Evolutionary conservation across 768 basidiomycete genomes (phyloP), one percentile per base, ranked within the genome.

Genomic region (Podaxis rugospora): DNA sequence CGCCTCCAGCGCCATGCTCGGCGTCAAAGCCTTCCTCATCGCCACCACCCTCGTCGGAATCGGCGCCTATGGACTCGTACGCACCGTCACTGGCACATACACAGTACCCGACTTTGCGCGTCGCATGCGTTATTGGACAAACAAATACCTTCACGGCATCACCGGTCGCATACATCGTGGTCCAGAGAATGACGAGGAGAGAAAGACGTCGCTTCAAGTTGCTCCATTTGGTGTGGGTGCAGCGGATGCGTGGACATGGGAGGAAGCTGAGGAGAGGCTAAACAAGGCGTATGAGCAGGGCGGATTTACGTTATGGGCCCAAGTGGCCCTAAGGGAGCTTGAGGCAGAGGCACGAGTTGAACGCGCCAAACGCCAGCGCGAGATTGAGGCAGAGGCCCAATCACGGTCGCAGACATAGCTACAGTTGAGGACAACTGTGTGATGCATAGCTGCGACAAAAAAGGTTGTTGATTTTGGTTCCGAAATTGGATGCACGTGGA

Each of bases 1-100:
- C 39, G 80, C 81, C 65, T 83, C 82, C 49, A 82, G 78, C 0
- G 80, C 80, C 0, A 59, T 88, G 1, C 79, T 85, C 64, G 80
- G 82, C 1, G 73, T 81, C 4, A 88, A 87, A 64, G 89, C 89
- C 0, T 84, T 92, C 42, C 75, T 79, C 2, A 78, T 89, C 44
- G 87, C 89, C 3, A 90, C 89, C 0, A 66, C 80, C 9, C 66
- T 88, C 36, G 88, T 90, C 25, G 66, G 78, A 0, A 70, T 78
- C 2, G 75, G 80, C 25, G 87, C 81, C 0, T 69, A 75, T 4
- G 73, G 69, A 0, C 69, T 82, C 4, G 72, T 83, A 2, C 78
- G 75, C 66, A 79, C 80, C 1, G 76, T 89, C 28, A 69, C 89
- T 55, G 84, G 82, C 35, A 82, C 88, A 1, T 68, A 78, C 64